These are phyloP conservation scores for Boletellus sp. DNA, from an alignment of 768 basidiomycete species.

Conservation along the genomic window DNA sequence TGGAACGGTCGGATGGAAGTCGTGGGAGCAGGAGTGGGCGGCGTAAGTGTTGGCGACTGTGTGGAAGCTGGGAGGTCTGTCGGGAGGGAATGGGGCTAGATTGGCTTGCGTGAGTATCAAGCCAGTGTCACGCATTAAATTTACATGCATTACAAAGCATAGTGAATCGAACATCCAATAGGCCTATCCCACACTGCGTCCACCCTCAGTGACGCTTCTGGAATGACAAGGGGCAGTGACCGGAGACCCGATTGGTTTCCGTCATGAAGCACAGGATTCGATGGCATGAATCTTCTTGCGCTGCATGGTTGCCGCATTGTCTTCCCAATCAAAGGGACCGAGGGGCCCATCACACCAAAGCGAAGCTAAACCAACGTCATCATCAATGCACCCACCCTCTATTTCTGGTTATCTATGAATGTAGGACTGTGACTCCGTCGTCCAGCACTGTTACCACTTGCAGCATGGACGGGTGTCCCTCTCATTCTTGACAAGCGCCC, in stretches of 20 bases:
- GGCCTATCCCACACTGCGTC: slow-evolving; percentile 2
- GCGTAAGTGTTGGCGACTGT: slow-evolving; percentile 86
- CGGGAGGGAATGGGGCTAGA: slow-evolving; percentile 40
- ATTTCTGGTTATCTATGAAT: slow-evolving; percentile 1
- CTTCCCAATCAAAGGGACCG: slow-evolving; percentile 10
- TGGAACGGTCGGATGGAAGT: slow-evolving; percentile 56
- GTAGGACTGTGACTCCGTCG: background rate
- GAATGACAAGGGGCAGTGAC: slow-evolving; percentile 2
- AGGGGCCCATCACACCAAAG: slow-evolving; percentile 12
- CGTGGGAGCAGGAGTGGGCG: slow-evolving; percentile 81
- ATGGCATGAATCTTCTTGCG: slow-evolving; percentile 8
- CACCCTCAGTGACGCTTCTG: slow-evolving; percentile 9
- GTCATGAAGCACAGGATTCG: slow-evolving; percentile 20
- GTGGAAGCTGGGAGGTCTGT: slow-evolving; percentile 66
- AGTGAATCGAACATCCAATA: slow-evolving; percentile 9
- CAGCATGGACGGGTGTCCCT: background rate
- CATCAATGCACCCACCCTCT: slow-evolving; percentile 2
- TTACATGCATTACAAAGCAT: slow-evolving; percentile 11
- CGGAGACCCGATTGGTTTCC: slow-evolving; percentile 1
- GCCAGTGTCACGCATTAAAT: slow-evolving; percentile 4
- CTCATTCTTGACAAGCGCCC: background rate
- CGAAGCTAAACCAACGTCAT: slow-evolving; percentile 21
- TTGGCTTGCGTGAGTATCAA: slow-evolving; percentile 12
- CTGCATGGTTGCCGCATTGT: slow-evolving; percentile 25
- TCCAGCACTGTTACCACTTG: background rate